Percentiles rank a stretch among this genome's conserved stretches.
These are phyloP conservation scores for Pythium grandisporangium DNA, from an alignment of 352 stramenopile species.

Conservation along the genomic window DNA sequence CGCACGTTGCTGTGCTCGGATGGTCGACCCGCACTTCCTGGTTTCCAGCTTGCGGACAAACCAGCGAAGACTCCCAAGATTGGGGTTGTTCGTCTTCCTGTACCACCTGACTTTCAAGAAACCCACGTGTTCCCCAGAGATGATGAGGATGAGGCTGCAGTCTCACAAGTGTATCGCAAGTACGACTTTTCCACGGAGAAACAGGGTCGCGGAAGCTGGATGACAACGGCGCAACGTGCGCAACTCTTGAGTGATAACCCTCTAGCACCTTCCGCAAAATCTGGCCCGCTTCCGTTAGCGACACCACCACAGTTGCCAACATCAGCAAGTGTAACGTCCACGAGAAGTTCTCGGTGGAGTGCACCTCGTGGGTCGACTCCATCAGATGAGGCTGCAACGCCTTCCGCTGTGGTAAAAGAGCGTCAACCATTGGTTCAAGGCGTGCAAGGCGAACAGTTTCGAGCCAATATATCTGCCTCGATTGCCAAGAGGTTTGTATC, in stretches of 20 bases:
- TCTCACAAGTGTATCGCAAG: constrained; percentile 36
- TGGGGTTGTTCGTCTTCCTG: constrained; percentile 28
- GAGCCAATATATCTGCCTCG: constrained; percentile 65
- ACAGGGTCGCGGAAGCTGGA: constrained; percentile 14
- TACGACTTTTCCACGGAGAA: constrained; percentile 45
- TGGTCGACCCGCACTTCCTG: constrained; percentile 38
- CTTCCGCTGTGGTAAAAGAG: constrained; percentile 9
- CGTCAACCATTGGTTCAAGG: constrained; percentile 28
- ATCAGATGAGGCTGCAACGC: too few relatives aligned
- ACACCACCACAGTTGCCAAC: neutral
- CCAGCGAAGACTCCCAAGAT: constrained; percentile 34
- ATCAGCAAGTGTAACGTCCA: neutral
- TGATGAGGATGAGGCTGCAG: constrained; percentile 6
- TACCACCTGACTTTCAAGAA: constrained; percentile 39
- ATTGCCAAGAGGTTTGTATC: constrained; percentile 78
- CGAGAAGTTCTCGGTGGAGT: neutral
- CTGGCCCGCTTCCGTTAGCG: neutral
- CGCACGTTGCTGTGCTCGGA: constrained; percentile 41
- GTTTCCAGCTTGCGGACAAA: constrained; percentile 33
- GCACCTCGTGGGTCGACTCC: too few relatives aligned
- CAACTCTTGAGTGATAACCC: constrained; percentile 24
- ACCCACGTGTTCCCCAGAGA: constrained; percentile 43
- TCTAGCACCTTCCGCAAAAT: too few relatives aligned
- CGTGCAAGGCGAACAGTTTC: constrained; percentile 33
- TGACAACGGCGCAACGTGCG: constrained; percentile 47